phyloP scores from a whole-genome alignment of 2,329 filamentous ascomycete species.

The Epichloe baconii region DNA sequence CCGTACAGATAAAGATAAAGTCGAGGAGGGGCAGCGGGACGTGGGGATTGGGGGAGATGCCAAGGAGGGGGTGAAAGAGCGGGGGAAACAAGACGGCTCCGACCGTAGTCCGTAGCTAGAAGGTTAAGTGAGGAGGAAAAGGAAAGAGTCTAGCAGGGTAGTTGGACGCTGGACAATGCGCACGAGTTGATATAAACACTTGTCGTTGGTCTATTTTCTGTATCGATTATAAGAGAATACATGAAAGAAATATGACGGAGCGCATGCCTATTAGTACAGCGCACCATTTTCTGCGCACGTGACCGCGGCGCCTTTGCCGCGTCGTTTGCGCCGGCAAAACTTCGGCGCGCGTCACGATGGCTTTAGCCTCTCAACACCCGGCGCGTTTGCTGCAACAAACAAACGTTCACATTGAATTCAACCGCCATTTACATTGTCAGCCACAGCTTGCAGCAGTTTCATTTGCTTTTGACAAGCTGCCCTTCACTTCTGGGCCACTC shows the following conservation, averaged over 20 bases:
- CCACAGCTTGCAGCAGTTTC: not conserved
- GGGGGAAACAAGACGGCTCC: too few species aligned
- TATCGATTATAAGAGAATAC: too few species aligned
- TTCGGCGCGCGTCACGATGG: slow-evolving; percentile 20
- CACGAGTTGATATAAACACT: too few species aligned
- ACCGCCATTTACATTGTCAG: not conserved
- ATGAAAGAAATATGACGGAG: too few species aligned
- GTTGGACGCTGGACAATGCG: too few species aligned
- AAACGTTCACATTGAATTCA: not conserved
- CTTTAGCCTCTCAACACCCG: not conserved
- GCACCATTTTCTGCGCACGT: not conserved
- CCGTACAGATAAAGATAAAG: slow-evolving; percentile 2
- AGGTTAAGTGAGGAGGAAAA: too few species aligned
- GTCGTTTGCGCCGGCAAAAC: slow-evolving; percentile 22
- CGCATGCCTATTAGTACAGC: too few species aligned
- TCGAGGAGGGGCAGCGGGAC: slow-evolving; percentile 1
- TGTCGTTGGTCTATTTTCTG: too few species aligned
- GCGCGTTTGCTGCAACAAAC: slow-evolving; percentile 2
- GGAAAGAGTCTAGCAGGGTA: too few species aligned
- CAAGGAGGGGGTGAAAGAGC: not conserved
- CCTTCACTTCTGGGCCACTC: not conserved
- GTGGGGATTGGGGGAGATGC: not conserved
- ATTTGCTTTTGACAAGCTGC: not conserved
- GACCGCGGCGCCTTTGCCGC: slow-evolving; percentile 1
- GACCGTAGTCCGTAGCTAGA: too few species aligned